phyloP scores from a whole-genome alignment of 164 flowering plant genomes.

The Berberis vulgaris region DNA sequence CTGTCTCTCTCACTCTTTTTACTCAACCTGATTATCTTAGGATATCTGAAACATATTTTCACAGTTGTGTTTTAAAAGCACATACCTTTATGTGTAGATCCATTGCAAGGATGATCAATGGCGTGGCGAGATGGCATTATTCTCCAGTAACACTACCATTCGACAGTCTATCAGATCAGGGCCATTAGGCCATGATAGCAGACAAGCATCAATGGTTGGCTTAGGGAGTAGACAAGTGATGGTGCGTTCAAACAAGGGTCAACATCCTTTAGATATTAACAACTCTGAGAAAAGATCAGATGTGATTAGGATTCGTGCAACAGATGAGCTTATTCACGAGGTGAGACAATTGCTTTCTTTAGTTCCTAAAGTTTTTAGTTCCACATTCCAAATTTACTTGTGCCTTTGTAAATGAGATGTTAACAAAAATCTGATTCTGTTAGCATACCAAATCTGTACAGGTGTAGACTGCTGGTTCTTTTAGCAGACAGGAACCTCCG shows the following conservation, averaged over 20 bases:
- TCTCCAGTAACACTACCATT: conserved; percentile 11
- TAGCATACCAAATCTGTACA: too few species aligned
- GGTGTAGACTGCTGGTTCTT: too few species aligned
- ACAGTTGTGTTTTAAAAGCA: background rate
- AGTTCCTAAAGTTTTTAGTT: background rate
- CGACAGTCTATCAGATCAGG: conserved; percentile 10
- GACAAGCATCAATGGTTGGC: conserved; percentile 6
- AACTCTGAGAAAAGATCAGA: conserved; percentile 12
- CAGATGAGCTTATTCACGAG: conserved; percentile 29
- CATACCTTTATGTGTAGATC: background rate
- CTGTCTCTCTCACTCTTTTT: too few species aligned
- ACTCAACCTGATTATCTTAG: too few species aligned
- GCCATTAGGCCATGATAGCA: background rate
- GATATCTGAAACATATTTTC: too few species aligned
- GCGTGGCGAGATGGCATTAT: conserved; percentile 8
- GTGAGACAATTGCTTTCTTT: conserved; percentile 14
- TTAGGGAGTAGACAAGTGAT: conserved; percentile 10
- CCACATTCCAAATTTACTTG: background rate
- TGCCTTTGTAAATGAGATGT: too few species aligned
- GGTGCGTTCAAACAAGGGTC: conserved; percentile 9
- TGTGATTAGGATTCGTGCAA: conserved; percentile 20
- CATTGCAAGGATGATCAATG: conserved; percentile 11
- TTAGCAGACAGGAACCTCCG: too few species aligned
- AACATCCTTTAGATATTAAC: conserved; percentile 2
- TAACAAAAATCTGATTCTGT: too few species aligned